Base-by-base conservation (phyloP, 1,284 basidiomycete species). In the Sanghuangporus baumii region DNA sequence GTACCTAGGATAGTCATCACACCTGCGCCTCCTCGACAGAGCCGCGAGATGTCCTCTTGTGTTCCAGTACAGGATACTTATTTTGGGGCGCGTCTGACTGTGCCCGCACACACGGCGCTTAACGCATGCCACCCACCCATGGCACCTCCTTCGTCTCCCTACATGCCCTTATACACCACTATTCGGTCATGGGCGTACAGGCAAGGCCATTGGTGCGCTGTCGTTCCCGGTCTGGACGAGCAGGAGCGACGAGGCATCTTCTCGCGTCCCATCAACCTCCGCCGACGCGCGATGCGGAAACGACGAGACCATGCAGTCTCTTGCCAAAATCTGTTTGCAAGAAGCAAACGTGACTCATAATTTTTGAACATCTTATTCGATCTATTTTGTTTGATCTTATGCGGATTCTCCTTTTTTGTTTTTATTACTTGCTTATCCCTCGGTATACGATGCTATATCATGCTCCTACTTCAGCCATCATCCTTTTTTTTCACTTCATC, bases 1-100 rank as follows among this genome's bases (percentile, higher is more conserved):
- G 73, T 78, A 57, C 84, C 84, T 7, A 78, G 73, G 14, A 84
- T 85, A 57, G 70, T 82, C 59, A 74, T 85, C 46, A 83, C 81
- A 6, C 77, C 77, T 16, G 82, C 80, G 65, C 70, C 73, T 8
- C 65, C 74, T 8, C 74, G 76, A 54, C 48, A 54, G 14, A 67
- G 72, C 2, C 74, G 70, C 47, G 76, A 79, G 60, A 73, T 71
- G 5, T 74, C 77, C 6, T 79, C 74, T 66, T 78, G 76, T 65
- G 75, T 84, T 20, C 84, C 84, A 11, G 76, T 77, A 66, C 83
- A 86, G 71, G 79, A 86, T 69, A 75, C 78, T 9, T 79, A 76
- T 12, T 85, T 84, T 67, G 79, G 80, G 48, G 73, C 74, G 54
- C 73, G 74, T 41, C 78, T 86, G n/a, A 77, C 78, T 1, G 79